These are phyloP conservation scores for Emmonsiellopsis sp. DNA, from an alignment of 2,329 filamentous ascomycete genomes.

Conservation along the genomic window DNA sequence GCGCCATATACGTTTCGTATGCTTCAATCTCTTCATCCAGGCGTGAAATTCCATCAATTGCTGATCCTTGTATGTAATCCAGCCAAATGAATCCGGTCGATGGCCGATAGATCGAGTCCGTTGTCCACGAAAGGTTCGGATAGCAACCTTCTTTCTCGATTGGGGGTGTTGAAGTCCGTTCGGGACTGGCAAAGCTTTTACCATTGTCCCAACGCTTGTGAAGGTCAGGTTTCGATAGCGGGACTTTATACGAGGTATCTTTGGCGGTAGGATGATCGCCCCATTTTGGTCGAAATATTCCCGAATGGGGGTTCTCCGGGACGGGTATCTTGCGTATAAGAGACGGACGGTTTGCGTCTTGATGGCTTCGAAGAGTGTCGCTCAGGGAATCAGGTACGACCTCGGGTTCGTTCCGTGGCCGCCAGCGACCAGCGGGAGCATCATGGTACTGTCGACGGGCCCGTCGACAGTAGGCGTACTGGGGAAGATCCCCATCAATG, in stretches of 20 bases:
- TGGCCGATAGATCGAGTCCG: conserved; percentile 8
- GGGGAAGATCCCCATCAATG: background rate
- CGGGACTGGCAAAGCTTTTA: background rate
- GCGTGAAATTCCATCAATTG: conserved; percentile 17
- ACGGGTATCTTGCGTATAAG: conserved; percentile 16
- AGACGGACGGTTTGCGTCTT: conserved; percentile 21
- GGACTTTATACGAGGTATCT: background rate
- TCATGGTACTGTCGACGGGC: conserved; percentile 11
- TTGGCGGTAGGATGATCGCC: background rate
- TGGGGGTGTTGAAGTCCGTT: background rate
- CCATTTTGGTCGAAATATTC: background rate
- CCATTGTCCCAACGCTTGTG: background rate
- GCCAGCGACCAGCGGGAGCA: conserved; percentile 1
- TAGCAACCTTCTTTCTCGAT: too few relatives aligned
- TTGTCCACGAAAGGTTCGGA: background rate
- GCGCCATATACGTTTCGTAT: conserved; percentile 37
- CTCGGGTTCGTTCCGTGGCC: conserved; percentile 3
- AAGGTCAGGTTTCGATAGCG: background rate
- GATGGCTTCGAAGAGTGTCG: conserved; percentile 27
- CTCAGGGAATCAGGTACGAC: conserved; percentile 21
- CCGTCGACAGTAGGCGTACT: background rate
- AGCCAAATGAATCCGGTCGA: conserved; percentile 24
- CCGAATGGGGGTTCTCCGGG: background rate
- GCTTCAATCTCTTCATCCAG: conserved; percentile 40
- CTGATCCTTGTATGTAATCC: conserved; percentile 12